phyloP scores from a whole-genome alignment of 1,284 basidiomycete genomes.

The Schizophyllum amplum region DNA sequence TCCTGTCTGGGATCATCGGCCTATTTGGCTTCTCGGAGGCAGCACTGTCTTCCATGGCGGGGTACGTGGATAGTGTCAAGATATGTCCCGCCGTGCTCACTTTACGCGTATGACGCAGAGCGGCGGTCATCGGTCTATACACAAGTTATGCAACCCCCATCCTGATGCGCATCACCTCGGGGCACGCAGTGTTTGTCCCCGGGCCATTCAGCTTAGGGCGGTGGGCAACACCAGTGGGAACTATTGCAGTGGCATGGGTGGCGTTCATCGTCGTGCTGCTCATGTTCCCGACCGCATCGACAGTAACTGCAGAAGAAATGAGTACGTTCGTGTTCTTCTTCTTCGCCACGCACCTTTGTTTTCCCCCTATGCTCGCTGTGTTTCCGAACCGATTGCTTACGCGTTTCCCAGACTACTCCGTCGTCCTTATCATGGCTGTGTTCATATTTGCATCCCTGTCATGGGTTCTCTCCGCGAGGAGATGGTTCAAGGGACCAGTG shows the following conservation, averaged over 20 bases:
- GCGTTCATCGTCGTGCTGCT: constrained; percentile 52
- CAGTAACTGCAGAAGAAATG: constrained; percentile 41
- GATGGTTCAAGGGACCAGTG: constrained; percentile 67
- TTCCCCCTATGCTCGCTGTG: constrained; percentile 46
- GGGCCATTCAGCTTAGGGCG: constrained; percentile 54
- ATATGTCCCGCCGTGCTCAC: neutral
- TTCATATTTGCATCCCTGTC: constrained; percentile 55
- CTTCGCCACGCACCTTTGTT: constrained; percentile 32
- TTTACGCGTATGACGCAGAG: no score
- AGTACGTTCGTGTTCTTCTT: constrained; percentile 27
- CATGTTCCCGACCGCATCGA: constrained; percentile 45
- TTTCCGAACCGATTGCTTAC: constrained; percentile 28
- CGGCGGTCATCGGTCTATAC: constrained; percentile 64
- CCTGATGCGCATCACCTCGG: constrained; percentile 61
- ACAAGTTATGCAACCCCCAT: constrained; percentile 63
- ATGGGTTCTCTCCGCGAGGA: constrained; percentile 58
- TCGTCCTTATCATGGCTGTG: constrained; percentile 57
- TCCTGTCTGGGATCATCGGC: constrained; percentile 46
- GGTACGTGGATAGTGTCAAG: constrained; percentile 42
- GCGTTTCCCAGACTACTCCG: constrained; percentile 23
- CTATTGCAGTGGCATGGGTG: constrained; percentile 58
- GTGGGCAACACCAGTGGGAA: constrained; percentile 53
- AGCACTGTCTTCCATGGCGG: constrained; percentile 57
- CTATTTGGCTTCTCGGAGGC: constrained; percentile 58
- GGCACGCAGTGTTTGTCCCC: constrained; percentile 44